A percentile compares a stretch with the other conserved stretches of the same genome.
phyloP scores from a whole-genome alignment of 495 filamentous ascomycete genomes.

The Friedmanniomyces simplex region DNA sequence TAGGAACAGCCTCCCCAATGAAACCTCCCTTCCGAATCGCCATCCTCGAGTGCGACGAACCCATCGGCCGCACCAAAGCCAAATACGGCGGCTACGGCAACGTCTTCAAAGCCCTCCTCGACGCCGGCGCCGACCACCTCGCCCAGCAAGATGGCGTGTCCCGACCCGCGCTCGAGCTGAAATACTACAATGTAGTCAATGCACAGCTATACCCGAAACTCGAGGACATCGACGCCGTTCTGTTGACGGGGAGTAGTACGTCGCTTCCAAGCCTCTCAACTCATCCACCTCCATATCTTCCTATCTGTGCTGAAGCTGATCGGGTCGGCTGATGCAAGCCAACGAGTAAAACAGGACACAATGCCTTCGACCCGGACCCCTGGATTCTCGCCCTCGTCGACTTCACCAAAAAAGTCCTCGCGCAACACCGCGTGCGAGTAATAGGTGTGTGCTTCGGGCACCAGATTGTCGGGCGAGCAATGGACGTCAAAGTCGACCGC shows the following conservation, averaged over 20 bases:
- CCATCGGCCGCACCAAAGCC: constrained; percentile 41
- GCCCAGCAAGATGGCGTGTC: neutral
- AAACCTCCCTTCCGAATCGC: constrained; percentile 10
- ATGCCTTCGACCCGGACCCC: constrained; percentile 54
- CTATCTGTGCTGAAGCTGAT: neutral
- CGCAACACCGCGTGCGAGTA: constrained; percentile 49
- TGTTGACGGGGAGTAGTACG: constrained; percentile 64
- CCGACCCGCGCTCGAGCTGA: constrained; percentile 44
- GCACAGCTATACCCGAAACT: constrained; percentile 53
- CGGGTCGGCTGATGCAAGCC: constrained; percentile 11
- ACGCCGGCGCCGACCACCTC: constrained; percentile 33
- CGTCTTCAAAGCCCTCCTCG: constrained; percentile 57
- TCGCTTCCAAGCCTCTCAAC: neutral
- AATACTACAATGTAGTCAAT: constrained; percentile 58
- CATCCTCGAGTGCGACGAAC: constrained; percentile 18
- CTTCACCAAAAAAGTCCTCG: constrained; percentile 49
- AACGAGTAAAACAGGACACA: constrained; percentile 34
- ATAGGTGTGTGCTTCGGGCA: constrained; percentile 87
- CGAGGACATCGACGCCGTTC: constrained; percentile 65
- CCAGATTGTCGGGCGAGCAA: constrained; percentile 72
- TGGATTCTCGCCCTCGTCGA: constrained; percentile 72
- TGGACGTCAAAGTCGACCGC: constrained; percentile 57
- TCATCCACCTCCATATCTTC: too few species aligned
- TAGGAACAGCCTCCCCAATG: neutral
- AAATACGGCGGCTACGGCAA: constrained; percentile 65